Evolutionary conservation across 106 monocot genomes (phyloP).

Genomic region (Vanilla planifolia): DNA sequence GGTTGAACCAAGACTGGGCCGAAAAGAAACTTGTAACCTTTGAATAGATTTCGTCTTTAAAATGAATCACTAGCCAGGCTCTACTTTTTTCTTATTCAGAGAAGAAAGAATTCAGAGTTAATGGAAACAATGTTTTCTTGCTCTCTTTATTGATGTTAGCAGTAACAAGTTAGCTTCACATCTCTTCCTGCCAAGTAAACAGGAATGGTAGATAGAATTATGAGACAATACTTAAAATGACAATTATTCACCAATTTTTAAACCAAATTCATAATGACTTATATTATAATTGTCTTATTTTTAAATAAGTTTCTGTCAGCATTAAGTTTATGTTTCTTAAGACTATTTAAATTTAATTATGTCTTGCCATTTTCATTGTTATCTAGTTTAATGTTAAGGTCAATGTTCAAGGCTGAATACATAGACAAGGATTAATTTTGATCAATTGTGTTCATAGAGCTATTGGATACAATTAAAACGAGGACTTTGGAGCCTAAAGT

Average conservation of each 20-base stretch:
- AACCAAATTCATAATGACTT: background rate
- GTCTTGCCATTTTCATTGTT: background rate
- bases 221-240: background rate
- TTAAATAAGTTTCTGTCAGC: background rate
- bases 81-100: too few relatives aligned
- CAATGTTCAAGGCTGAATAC: background rate
- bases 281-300: background rate
- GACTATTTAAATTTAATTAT: too few relatives aligned
- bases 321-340: background rate
- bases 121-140: slow-evolving; percentile 33
- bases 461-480: slow-evolving; percentile 62
- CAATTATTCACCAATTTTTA: background rate
- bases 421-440: background rate
- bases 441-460: slow-evolving; percentile 41
- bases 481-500: slow-evolving; percentile 77
- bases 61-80: too few relatives aligned
- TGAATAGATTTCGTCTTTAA: too few relatives aligned
- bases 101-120: slow-evolving; percentile 45
- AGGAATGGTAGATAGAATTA: background rate
- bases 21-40: too few relatives aligned
- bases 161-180: slow-evolving; percentile 31
- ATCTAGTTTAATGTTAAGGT: background rate
- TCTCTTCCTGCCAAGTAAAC: background rate
- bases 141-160: slow-evolving; percentile 54
- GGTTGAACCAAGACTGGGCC: too few relatives aligned